A percentile compares a stretch with the other conserved stretches of the same genome.
Evolutionary conservation across 1,139 yeast species (phyloP).

Genomic region (Hyphopichia pseudoburtonii): DNA sequence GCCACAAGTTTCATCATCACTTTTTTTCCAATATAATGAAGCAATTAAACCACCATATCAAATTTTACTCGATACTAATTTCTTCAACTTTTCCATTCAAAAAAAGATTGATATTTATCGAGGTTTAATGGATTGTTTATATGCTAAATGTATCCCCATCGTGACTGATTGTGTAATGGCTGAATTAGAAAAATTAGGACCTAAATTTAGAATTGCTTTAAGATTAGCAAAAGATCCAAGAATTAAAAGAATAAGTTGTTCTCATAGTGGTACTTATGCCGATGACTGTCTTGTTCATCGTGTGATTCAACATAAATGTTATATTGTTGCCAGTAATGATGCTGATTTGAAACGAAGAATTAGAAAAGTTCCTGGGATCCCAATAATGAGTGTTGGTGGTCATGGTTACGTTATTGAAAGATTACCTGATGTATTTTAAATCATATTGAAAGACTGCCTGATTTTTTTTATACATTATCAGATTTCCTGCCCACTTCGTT

Average conservation of each 20-base stretch:
- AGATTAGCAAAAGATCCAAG: conserved; percentile 92
- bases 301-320: conserved; percentile 94
- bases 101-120: conserved; percentile 89
- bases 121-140: conserved; percentile 94
- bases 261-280: conserved; percentile 95
- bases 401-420: conserved; percentile 91
- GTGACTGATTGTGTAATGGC: conserved; percentile 98
- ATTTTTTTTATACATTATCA: too few species aligned
- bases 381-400: conserved; percentile 93
- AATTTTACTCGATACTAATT: conserved; percentile 91
- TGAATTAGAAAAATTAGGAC: conserved; percentile 93
- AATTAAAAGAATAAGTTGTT: conserved; percentile 79
- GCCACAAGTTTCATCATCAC: conserved; percentile 94
- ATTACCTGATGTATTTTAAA: conserved; percentile 85
- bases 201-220: conserved; percentile 89
- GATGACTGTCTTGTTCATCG: conserved; percentile 95
- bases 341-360: conserved; percentile 94
- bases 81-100: conserved; percentile 92
- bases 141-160: conserved; percentile 93
- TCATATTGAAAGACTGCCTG: too few species aligned
- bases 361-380: conserved; percentile 95
- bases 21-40: conserved; percentile 90
- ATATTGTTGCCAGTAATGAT: conserved; percentile 96
- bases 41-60: conserved; percentile 97
- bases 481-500: too few species aligned